Evolutionary conservation across 2,329 filamentous ascomycete genomes (phyloP).

Genomic region (Sclerotinia glacialis): DNA sequence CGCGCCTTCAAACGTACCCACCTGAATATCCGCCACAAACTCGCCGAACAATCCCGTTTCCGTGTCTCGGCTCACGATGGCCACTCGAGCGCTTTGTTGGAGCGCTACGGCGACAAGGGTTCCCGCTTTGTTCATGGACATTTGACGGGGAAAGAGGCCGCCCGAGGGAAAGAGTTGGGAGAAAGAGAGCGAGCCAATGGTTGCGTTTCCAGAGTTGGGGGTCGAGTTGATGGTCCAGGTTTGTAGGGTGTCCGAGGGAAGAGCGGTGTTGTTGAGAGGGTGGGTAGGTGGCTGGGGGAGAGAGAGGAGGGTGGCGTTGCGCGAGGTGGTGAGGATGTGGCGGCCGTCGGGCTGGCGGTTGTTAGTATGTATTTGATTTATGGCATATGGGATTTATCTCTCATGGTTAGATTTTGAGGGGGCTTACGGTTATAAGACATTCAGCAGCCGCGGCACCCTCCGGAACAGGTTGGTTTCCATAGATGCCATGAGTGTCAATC

Average conservation of each 20-base stretch:
- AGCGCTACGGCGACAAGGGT: slow-evolving; percentile 47
- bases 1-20: background rate
- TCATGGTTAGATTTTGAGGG: background rate
- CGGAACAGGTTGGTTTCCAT: slow-evolving; percentile 44
- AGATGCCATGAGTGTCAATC: slow-evolving; percentile 49
- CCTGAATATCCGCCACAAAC: slow-evolving; percentile 31
- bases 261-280: slow-evolving; percentile 43
- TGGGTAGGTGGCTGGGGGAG: slow-evolving; percentile 46
- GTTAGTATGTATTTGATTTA: slow-evolving; percentile 17
- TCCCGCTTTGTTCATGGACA: slow-evolving; percentile 47
- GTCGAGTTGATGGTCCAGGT: slow-evolving; percentile 55
- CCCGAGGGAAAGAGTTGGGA: slow-evolving; percentile 46
- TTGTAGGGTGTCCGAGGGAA: slow-evolving; percentile 62
- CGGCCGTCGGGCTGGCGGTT: slow-evolving; percentile 52
- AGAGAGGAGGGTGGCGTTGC: slow-evolving; percentile 56
- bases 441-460: slow-evolving; percentile 52
- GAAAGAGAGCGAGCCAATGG: slow-evolving; percentile 43
- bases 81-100: slow-evolving; percentile 44
- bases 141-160: slow-evolving; percentile 47
- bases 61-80: slow-evolving; percentile 44
- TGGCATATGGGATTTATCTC: background rate
- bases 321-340: slow-evolving; percentile 66
- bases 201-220: slow-evolving; percentile 44
- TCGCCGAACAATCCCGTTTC: slow-evolving; percentile 43
- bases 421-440: slow-evolving; percentile 55